These are phyloP conservation scores for Fusarium foetens DNA, from an alignment of 2,329 filamentous ascomycete species.

Conservation along the genomic window DNA sequence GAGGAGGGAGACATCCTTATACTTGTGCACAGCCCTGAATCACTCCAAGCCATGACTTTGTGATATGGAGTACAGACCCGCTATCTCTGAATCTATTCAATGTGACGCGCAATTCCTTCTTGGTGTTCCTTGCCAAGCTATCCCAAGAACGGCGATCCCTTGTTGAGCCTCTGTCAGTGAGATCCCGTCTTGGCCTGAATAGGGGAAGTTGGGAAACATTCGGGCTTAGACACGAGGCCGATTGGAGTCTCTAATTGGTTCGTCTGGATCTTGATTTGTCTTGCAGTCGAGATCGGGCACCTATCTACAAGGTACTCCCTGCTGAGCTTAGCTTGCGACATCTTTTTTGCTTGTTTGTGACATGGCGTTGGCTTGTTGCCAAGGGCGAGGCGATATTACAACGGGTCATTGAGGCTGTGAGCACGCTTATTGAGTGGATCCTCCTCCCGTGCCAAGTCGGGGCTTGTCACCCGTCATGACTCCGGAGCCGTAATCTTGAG, in stretches of 20 bases:
- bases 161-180: constrained; percentile 13
- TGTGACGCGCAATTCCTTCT: constrained; percentile 41
- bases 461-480: constrained; percentile 3
- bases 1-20: constrained; percentile 27
- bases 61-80: constrained; percentile 36
- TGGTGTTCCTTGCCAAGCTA: constrained; percentile 39
- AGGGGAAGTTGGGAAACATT: constrained; percentile 20
- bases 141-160: constrained; percentile 38
- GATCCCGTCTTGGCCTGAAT: constrained; percentile 12
- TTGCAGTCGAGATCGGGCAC: constrained; percentile 44
- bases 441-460: constrained; percentile 32
- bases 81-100: constrained; percentile 18
- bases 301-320: constrained; percentile 30
- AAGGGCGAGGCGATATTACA: constrained; percentile 16
- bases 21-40: constrained; percentile 18
- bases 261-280: constrained; percentile 27
- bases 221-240: constrained; percentile 33
- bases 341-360: not conserved
- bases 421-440: constrained; percentile 6
- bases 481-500: constrained; percentile 11
- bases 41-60: not conserved
- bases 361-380: not conserved
- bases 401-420: constrained; percentile 32
- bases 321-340: constrained; percentile 14
- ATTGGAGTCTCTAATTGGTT: constrained; percentile 18